These are phyloP conservation scores for Nakaseomyces delphensis DNA, from an alignment of 1,139 yeast species.

Conservation along the genomic window DNA sequence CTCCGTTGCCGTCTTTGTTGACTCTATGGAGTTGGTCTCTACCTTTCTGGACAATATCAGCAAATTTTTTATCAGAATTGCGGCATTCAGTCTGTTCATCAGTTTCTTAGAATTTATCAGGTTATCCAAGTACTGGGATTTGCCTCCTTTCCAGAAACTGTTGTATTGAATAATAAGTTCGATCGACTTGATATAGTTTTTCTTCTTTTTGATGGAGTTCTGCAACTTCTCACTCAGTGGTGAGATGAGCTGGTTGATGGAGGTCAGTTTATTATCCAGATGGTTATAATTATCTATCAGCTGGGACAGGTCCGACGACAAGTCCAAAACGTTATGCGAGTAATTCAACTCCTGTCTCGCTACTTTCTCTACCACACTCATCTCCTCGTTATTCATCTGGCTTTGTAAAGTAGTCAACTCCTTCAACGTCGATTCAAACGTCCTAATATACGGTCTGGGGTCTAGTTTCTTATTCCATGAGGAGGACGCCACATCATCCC, in stretches of 20 bases:
- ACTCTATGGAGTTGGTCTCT: conserved; percentile 43
- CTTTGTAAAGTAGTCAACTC: conserved; percentile 55
- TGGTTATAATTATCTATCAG: conserved; percentile 41
- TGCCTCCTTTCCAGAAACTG: conserved; percentile 50
- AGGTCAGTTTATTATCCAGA: conserved; percentile 53
- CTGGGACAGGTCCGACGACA: conserved; percentile 41
- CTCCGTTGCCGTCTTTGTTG: conserved; percentile 43
- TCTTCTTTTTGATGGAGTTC: conserved; percentile 67
- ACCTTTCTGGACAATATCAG: conserved; percentile 56
- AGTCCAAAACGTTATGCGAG: conserved; percentile 52
- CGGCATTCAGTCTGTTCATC: conserved; percentile 51
- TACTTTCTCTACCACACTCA: conserved; percentile 46
- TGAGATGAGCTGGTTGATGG: conserved; percentile 54
- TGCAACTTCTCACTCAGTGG: conserved; percentile 70
- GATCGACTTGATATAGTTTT: conserved; percentile 64
- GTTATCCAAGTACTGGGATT: conserved; percentile 53
- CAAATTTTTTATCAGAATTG: conserved; percentile 59
- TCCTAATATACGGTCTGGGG: conserved; percentile 90
- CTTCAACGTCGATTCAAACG: conserved; percentile 77
- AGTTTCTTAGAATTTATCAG: conserved; percentile 34
- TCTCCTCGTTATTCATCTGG: conserved; percentile 45
- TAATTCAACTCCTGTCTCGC: conserved; percentile 59
- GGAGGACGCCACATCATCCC: conserved; percentile 3
- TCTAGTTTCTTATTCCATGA: conserved; percentile 39
- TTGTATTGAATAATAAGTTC: conserved; percentile 71